Conservation (phyloP, 2,329 filamentous ascomycete species). For the Raffaelea ambrosiae region DNA sequence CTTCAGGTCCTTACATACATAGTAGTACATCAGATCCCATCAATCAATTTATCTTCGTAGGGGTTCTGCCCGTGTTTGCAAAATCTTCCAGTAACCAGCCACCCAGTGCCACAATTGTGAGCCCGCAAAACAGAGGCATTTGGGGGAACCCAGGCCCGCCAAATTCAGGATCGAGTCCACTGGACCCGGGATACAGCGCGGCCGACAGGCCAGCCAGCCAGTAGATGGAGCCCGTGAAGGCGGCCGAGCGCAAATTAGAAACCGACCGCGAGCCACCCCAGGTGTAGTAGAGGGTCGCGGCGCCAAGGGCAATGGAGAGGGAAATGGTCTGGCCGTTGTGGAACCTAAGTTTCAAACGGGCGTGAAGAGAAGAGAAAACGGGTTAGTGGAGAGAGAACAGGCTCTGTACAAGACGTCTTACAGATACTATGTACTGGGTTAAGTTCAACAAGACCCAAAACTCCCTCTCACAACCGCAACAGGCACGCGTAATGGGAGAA, state of each 20-base stretch:
- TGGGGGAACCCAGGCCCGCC: conserved; percentile 34
- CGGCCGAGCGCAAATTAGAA: conserved; percentile 21
- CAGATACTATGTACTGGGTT: no score
- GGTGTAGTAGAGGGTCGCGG: conserved; percentile 30
- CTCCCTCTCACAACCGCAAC: no score
- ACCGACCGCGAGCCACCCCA: conserved; percentile 16
- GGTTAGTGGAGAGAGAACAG: no score
- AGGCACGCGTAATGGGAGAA: no score
- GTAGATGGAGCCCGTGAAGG: conserved; percentile 30
- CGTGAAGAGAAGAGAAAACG: background rate
- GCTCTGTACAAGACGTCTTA: no score
- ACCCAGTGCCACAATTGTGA: conserved; percentile 12
- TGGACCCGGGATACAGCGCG: conserved; percentile 27
- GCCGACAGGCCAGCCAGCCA: conserved; percentile 30
- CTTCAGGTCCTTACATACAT: no score
- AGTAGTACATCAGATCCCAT: no score
- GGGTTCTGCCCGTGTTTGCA: no score
- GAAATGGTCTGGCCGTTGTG: conserved; percentile 33
- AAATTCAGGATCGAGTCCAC: conserved; percentile 33
- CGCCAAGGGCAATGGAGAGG: conserved; percentile 28
- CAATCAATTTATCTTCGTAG: no score
- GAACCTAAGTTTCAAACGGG: conserved; percentile 20
- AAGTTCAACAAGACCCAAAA: no score
- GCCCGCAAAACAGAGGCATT: conserved; percentile 19
- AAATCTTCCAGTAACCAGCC: conserved; percentile 4